Base-by-base conservation (phyloP, 139 green algal species). In the Coelastrella sp. region DNA sequence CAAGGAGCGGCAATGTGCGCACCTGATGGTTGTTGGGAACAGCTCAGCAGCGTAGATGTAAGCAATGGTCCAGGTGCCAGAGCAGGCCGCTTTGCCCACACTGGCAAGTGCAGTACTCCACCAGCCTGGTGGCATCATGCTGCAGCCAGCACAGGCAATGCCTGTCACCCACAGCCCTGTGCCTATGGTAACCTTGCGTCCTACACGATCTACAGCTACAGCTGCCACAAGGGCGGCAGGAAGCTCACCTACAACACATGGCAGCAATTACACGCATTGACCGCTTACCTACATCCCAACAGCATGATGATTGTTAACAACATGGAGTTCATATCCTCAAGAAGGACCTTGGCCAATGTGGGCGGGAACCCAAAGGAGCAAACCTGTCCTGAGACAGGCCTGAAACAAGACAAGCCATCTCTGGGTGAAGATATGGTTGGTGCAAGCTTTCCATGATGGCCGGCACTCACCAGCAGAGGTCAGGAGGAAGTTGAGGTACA, bases 401-500 rank as follows among this genome's bases (percentile, higher is more conserved):
- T 47, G 32, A 47, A 47, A 47, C 32, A 47, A 47, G 32, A 47
- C 32, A 47, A 47, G 32, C 32, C 32, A 47, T 47, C 32, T 47
- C 32, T 47, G 32, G 32, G 32, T 47, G 32, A 47, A 47, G 32
- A 47, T 47, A 47, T 47, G 32, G 32, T 47, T 47, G 32, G 32
- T 47, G 32, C 32, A 47, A 47, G 32, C 32, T 47, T 47, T 47
- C 32, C 32, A 47, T 47, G 32, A 47, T 47, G 32, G 32, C 32
- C 32, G 32, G 32, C 32, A 47, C 83, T 17, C 68, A 88, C 83
- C 83, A 68, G 80, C 57, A 19, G 83, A 88, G 19, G 68, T 88
- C n/a, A 88, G 17, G 19, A 88, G n/a, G 68, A 88, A 88, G 8
- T 80, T 88, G 54, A 75, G 20, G 68, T 80, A 88, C 54, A 88